phyloP scores from a whole-genome alignment of 306 rosid genomes.

The Fragaria nilgerrensis region DNA sequence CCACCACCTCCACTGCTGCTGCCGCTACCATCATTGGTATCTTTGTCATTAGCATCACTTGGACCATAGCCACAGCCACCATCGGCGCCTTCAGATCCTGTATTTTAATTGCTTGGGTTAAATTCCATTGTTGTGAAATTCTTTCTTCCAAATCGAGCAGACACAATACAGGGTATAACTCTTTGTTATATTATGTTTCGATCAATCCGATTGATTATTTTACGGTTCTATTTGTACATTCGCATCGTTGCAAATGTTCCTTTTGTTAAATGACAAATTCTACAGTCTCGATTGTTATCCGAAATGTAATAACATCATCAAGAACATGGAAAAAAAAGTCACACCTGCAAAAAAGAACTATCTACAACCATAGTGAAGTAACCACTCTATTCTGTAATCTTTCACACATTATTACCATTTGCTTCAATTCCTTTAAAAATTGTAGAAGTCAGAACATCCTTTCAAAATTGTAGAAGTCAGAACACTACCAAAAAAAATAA shows the following conservation, averaged over 20 bases:
- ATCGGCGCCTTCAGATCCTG: background rate
- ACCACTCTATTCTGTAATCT: background rate
- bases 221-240: background rate
- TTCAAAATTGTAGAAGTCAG: background rate
- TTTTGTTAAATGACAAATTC: background rate
- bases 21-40: background rate
- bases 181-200: background rate
- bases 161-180: background rate
- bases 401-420: background rate
- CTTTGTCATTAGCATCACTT: background rate
- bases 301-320: background rate
- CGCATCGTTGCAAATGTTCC: background rate
- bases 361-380: no score
- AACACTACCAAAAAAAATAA: background rate
- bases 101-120: background rate
- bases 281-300: background rate
- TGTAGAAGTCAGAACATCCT: background rate
- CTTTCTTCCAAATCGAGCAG: background rate
- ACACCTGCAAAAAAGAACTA: no score
- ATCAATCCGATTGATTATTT: background rate
- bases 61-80: background rate
- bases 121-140: background rate
- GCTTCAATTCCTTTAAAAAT: background rate
- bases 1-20: background rate
- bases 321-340: no score